Conservation (phyloP, 2,329 filamentous ascomycete species). For the Aquanectria penicillioides region DNA sequence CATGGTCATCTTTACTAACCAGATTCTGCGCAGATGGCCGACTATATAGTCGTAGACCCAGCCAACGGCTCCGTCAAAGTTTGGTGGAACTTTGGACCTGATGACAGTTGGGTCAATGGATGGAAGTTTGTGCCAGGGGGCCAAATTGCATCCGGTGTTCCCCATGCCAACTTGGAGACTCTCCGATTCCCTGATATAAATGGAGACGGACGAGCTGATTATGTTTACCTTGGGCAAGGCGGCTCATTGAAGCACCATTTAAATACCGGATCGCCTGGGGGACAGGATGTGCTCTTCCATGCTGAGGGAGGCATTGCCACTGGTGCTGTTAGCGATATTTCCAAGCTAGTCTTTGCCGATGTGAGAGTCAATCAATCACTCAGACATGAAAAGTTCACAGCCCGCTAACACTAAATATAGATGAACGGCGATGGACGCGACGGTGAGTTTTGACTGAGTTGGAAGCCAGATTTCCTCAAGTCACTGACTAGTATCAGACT, state of each 20-base stretch:
- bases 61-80: background rate
- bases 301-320: constrained; percentile 13
- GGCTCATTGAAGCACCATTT: background rate
- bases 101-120: background rate
- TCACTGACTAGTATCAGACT: constrained; percentile 4
- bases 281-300: background rate
- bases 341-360: constrained; percentile 14
- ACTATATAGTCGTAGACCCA: background rate
- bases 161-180: background rate
- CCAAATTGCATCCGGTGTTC: background rate
- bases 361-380: background rate
- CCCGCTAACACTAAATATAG: background rate
- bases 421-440: constrained; percentile 22
- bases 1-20: background rate
- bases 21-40: background rate
- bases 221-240: background rate
- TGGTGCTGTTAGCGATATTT: background rate
- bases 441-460: constrained; percentile 11
- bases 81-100: background rate
- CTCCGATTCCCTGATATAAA: background rate
- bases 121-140: background rate
- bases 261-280: background rate
- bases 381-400: background rate
- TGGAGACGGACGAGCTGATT: background rate
- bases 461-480: background rate